Evolutionary conservation across 1,284 basidiomycete species (phyloP).

Genomic region (Tilletia horrida): DNA sequence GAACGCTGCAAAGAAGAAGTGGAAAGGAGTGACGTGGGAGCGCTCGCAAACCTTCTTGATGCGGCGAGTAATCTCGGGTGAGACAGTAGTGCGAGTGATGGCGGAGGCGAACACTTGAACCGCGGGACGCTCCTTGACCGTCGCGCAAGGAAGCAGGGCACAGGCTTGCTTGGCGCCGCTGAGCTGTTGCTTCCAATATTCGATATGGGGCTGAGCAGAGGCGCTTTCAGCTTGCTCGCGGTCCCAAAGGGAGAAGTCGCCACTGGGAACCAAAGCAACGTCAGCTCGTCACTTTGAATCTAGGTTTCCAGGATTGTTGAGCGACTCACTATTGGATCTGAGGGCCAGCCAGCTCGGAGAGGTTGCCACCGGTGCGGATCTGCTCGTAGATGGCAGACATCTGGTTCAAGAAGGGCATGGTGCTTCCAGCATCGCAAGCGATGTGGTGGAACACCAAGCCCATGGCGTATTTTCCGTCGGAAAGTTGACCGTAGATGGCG

Average conservation of each 20-base stretch:
- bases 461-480: neutral
- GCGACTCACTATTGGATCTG: neutral
- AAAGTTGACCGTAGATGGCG: slow-evolving; percentile 1
- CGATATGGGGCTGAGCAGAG: neutral
- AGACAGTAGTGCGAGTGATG: neutral
- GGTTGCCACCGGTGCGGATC: neutral
- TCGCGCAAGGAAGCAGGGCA: neutral
- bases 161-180: slow-evolving; percentile 3
- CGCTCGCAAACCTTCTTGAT: slow-evolving; percentile 2
- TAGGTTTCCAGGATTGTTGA: neutral
- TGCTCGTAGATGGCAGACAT: slow-evolving; percentile 2
- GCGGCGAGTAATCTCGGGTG: neutral
- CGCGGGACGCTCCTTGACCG: neutral
- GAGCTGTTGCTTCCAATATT: neutral
- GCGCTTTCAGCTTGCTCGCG: neutral
- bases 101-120: neutral
- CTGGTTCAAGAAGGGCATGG: neutral
- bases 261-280: neutral
- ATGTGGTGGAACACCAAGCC: neutral
- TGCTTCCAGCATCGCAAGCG: slow-evolving; percentile 3
- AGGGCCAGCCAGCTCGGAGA: neutral
- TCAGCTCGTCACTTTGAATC: too few relatives aligned
- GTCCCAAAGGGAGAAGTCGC: neutral
- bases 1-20: slow-evolving; percentile 2
- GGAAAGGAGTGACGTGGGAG: slow-evolving; percentile 1